phyloP scores from a whole-genome alignment of 169 alveolate species.

The Eimeria nieschulzi region DNA sequence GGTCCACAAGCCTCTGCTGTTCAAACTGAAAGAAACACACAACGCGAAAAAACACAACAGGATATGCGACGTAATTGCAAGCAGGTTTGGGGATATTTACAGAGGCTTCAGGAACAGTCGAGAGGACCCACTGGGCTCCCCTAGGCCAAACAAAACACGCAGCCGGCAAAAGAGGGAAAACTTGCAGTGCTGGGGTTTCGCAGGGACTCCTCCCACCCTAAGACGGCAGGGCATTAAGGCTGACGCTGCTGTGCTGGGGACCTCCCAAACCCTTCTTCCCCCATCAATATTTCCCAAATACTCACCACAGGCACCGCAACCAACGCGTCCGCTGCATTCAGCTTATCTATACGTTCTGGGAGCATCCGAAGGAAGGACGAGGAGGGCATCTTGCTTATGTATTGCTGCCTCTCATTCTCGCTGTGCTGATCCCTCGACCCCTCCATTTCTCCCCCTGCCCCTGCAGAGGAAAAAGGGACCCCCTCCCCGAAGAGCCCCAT shows the following conservation, averaged over 20 bases:
- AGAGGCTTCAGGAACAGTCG: too few relatives aligned
- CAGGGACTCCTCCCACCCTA: too few relatives aligned
- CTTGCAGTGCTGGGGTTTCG: too few relatives aligned
- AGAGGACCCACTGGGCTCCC: too few relatives aligned
- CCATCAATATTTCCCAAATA: too few relatives aligned
- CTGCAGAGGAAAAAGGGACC: neutral
- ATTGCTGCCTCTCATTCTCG: slow-evolving; percentile 60
- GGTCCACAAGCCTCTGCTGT: slow-evolving; percentile 63
- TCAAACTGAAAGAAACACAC: slow-evolving; percentile 33
- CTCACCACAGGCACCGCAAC: slow-evolving; percentile 39
- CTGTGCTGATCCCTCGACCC: slow-evolving; percentile 48
- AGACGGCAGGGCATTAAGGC: too few relatives aligned
- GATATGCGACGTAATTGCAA: too few relatives aligned
- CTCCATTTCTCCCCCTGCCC: slow-evolving; percentile 1
- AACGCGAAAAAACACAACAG: neutral
- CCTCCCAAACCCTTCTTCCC: neutral
- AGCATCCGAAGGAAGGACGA: slow-evolving; percentile 46
- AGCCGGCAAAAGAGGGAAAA: too few relatives aligned
- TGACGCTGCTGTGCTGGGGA: neutral
- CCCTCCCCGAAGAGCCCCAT: neutral
- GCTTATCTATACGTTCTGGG: slow-evolving; percentile 12
- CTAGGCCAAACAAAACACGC: too few relatives aligned
- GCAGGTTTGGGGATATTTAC: too few relatives aligned
- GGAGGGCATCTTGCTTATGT: slow-evolving; percentile 69
- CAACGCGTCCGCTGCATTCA: slow-evolving; percentile 37